These are phyloP conservation scores for Aspergillus udagawae DNA, from an alignment of 2,329 filamentous ascomycete genomes.

Conservation along the genomic window DNA sequence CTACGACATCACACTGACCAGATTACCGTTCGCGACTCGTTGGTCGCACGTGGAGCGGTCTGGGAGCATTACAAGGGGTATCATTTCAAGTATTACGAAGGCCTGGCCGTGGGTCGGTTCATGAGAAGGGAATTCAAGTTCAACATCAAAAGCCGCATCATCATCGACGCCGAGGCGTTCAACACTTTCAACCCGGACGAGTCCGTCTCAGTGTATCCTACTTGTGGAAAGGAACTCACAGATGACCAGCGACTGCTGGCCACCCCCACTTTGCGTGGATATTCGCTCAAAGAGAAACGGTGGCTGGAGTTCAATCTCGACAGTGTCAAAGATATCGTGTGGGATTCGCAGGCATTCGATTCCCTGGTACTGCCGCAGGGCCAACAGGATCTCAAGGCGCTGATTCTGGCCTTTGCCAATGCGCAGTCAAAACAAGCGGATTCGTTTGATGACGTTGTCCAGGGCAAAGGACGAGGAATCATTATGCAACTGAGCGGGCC, in stretches of 20 bases:
- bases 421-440: constrained; percentile 38
- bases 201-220: constrained; percentile 19
- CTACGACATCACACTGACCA: constrained; percentile 43
- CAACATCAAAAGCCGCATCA: constrained; percentile 46
- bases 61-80: constrained; percentile 47
- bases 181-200: constrained; percentile 45
- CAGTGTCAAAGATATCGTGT: constrained; percentile 41
- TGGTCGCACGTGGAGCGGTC: constrained; percentile 45
- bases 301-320: constrained; percentile 36
- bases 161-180: constrained; percentile 51
- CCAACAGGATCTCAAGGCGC: constrained; percentile 39
- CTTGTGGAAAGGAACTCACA: constrained; percentile 25
- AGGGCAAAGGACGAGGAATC: constrained; percentile 51
- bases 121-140: constrained; percentile 21
- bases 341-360: constrained; percentile 45
- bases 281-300: constrained; percentile 42
- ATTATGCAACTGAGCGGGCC: constrained; percentile 50
- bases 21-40: constrained; percentile 32
- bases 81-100: constrained; percentile 50
- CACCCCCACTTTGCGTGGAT: constrained; percentile 45
- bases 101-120: constrained; percentile 34
- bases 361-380: constrained; percentile 45
- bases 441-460: constrained; percentile 48
- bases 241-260: constrained; percentile 43
- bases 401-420: constrained; percentile 46